phyloP scores from a whole-genome alignment of 768 basidiomycete genomes.

The Holtermannia corniformis region DNA sequence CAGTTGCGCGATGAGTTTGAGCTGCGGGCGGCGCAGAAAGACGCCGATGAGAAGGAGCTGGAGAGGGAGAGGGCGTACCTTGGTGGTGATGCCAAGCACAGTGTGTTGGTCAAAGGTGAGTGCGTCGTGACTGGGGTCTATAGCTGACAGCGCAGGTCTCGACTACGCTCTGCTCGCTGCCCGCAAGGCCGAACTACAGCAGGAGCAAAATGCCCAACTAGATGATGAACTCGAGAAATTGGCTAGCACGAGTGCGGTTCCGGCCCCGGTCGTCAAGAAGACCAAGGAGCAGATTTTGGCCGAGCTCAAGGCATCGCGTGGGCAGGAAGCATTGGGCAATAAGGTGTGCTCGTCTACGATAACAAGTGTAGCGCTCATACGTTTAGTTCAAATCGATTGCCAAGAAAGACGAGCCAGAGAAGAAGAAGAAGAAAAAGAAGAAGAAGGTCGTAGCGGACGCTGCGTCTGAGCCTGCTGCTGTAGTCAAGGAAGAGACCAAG shows the following conservation, averaged over 20 bases:
- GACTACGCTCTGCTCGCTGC: constrained; percentile 79
- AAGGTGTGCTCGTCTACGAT: constrained; percentile 17
- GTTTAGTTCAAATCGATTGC: constrained; percentile 37
- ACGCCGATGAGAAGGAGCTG: constrained; percentile 56
- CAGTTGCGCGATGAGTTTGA: constrained; percentile 76
- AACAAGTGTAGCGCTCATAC: background rate
- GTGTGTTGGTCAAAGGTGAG: constrained; percentile 63
- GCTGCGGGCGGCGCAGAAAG: constrained; percentile 49
- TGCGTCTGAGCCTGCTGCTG: background rate
- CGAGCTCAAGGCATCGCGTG: constrained; percentile 11
- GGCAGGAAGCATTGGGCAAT: constrained; percentile 23
- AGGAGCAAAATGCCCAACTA: constrained; percentile 61
- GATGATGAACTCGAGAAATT: constrained; percentile 57
- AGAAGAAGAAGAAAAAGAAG: constrained; percentile 36
- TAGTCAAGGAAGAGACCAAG: background rate
- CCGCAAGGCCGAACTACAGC: constrained; percentile 56
- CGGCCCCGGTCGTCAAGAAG: constrained; percentile 42
- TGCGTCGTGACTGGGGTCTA: background rate
- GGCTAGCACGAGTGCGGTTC: constrained; percentile 8
- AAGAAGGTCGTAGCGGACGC: constrained; percentile 23
- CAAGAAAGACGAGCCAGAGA: constrained; percentile 20
- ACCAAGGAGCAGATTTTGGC: constrained; percentile 22
- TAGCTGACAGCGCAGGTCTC: constrained; percentile 43
- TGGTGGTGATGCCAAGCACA: constrained; percentile 75
- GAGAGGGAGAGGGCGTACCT: constrained; percentile 67